Conservation (phyloP, 1,284 basidiomycete genomes). For the Volvariella volvacea region DNA sequence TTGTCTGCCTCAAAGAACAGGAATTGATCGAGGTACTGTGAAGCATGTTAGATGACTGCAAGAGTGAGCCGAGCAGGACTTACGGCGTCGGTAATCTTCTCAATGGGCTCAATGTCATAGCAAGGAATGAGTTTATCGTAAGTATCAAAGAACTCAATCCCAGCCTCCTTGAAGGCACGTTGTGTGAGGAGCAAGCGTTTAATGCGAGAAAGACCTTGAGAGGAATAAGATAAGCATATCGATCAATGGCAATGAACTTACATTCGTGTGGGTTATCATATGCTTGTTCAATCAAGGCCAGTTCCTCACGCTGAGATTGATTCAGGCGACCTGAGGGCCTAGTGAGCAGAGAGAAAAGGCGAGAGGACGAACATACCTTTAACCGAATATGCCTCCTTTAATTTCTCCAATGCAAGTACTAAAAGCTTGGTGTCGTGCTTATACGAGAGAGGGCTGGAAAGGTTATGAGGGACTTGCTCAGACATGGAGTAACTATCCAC, state of each 20-base stretch:
- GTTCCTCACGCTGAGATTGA: conserved; percentile 93
- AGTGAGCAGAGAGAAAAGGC: neutral
- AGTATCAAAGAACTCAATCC: conserved; percentile 93
- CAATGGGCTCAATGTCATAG: conserved; percentile 97
- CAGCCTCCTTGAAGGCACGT: conserved; percentile 95
- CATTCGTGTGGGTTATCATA: conserved; percentile 94
- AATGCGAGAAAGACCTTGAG: conserved; percentile 81
- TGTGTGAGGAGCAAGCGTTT: conserved; percentile 93
- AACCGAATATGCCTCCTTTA: conserved; percentile 98
- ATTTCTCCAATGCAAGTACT: conserved; percentile 90
- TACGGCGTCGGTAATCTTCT: conserved; percentile 96
- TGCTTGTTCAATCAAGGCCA: conserved; percentile 94
- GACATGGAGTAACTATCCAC: too few relatives aligned
- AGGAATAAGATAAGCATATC: conserved; percentile 8
- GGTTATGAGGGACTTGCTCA: too few relatives aligned
- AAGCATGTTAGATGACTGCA: conserved; percentile 15
- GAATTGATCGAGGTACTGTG: conserved; percentile 86
- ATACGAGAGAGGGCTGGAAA: conserved; percentile 78
- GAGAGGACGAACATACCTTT: conserved; percentile 49
- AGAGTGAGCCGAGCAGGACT: conserved; percentile 19
- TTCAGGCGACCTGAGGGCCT: conserved; percentile 63
- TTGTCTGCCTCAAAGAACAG: conserved; percentile 93
- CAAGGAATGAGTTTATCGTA: conserved; percentile 97
- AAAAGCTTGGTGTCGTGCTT: conserved; percentile 97
- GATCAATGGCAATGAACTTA: conserved; percentile 19